Evolutionary conservation across 371 early-diverging fungal genomes (phyloP).

Genomic region (Funneliformis caledonium): DNA sequence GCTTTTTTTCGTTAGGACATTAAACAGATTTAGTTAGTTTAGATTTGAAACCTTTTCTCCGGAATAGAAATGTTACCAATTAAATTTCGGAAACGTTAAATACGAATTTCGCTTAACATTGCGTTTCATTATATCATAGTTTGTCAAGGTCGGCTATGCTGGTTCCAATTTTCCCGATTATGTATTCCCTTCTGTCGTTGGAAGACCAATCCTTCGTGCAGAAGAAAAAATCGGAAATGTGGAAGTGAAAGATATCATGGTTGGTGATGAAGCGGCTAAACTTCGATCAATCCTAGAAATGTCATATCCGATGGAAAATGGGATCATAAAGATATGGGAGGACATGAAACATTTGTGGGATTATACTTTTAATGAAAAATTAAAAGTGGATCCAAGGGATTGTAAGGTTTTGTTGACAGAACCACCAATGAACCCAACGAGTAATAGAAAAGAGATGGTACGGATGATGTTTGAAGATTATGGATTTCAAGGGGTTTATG

Average conservation of each 20-base stretch:
- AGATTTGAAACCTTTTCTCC: not conserved
- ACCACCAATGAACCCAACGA: slow-evolving; percentile 94
- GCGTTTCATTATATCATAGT: slow-evolving; percentile 52
- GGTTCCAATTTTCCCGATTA: slow-evolving; percentile 96
- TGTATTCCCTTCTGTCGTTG: slow-evolving; percentile 96
- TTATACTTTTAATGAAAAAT: slow-evolving; percentile 93
- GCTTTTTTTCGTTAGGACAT: slow-evolving; percentile 15
- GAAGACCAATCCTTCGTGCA: slow-evolving; percentile 95
- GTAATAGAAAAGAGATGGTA: slow-evolving; percentile 92
- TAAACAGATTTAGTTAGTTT: slow-evolving; percentile 34
- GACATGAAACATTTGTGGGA: slow-evolving; percentile 98
- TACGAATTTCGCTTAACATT: not conserved
- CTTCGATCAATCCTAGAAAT: slow-evolving; percentile 88
- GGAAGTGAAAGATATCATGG: slow-evolving; percentile 91
- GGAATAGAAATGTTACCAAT: not conserved
- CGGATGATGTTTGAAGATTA: slow-evolving; percentile 96
- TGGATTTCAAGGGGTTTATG: slow-evolving; percentile 90
- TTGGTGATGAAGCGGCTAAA: slow-evolving; percentile 95
- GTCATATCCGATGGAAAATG: slow-evolving; percentile 98
- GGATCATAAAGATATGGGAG: slow-evolving; percentile 97
- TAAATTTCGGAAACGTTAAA: not conserved
- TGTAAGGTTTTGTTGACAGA: slow-evolving; percentile 95
- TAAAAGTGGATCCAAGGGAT: slow-evolving; percentile 85
- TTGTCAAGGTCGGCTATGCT: slow-evolving; percentile 96
- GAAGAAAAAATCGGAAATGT: slow-evolving; percentile 86